Evolutionary conservation across 2,329 filamentous ascomycete species (phyloP).

Genomic region (Aspergillus piperis): DNA sequence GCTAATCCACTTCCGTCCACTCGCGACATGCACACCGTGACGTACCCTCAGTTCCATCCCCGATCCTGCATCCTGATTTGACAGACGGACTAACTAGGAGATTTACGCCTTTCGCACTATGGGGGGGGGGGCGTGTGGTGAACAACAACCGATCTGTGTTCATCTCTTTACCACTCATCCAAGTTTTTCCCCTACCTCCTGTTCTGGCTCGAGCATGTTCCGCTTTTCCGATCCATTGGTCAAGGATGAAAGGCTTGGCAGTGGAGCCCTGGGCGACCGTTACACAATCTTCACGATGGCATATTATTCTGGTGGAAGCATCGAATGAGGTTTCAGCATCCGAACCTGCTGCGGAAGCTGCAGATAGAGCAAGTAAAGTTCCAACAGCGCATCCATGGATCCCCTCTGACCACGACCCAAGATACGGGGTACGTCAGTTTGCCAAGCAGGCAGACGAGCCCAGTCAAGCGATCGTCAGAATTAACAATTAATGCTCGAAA

Average conservation of each 20-base stretch:
- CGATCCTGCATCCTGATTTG: slow-evolving; percentile 14
- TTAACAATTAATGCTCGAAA: neutral
- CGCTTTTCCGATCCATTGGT: too few relatives aligned
- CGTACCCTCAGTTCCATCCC: slow-evolving; percentile 12
- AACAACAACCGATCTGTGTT: neutral
- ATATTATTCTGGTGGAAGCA: neutral
- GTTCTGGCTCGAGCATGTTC: neutral
- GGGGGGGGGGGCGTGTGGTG: neutral
- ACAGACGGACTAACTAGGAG: neutral
- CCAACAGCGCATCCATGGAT: neutral
- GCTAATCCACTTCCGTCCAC: neutral
- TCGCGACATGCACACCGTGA: slow-evolving; percentile 12
- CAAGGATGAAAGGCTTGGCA: neutral
- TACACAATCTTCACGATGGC: slow-evolving; percentile 1
- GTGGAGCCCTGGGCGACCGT: neutral
- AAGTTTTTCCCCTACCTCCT: neutral
- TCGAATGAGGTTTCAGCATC: neutral
- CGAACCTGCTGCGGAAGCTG: neutral
- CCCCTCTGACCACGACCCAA: neutral
- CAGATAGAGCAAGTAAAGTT: neutral
- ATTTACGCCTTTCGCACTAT: neutral
- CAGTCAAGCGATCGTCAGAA: neutral
- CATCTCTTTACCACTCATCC: neutral
- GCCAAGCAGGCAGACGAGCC: neutral
- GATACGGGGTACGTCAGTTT: neutral